Evolutionary conservation across 176 grass and related monocot genomes (phyloP).

Genomic region (bread wheat (Triticum aestivum)): IWGSC_CS_RefSeq_v2.1 NC_057807.1:493310328-493310827

Average conservation of each 20-base stretch:
- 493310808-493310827: slow-evolving; percentile 42
- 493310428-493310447: neutral
- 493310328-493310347: too few species aligned
- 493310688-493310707: neutral
- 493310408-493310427: neutral
- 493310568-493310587: neutral
- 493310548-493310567: neutral
- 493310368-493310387: too few species aligned
- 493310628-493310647: neutral
- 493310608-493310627: neutral
- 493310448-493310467: neutral
- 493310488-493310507: neutral
- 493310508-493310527: too few species aligned
- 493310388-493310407: neutral
- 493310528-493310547: too few species aligned
- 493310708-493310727: neutral
- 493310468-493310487: neutral
- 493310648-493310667: neutral
- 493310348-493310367: too few species aligned
- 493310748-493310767: neutral
- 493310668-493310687: neutral
- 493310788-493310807: slow-evolving; percentile 11
- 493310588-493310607: neutral
- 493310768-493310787: neutral
- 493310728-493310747: neutral